Evolutionary conservation across 495 filamentous ascomycete species (phyloP).

Genomic region (Copromyces sp.): DNA sequence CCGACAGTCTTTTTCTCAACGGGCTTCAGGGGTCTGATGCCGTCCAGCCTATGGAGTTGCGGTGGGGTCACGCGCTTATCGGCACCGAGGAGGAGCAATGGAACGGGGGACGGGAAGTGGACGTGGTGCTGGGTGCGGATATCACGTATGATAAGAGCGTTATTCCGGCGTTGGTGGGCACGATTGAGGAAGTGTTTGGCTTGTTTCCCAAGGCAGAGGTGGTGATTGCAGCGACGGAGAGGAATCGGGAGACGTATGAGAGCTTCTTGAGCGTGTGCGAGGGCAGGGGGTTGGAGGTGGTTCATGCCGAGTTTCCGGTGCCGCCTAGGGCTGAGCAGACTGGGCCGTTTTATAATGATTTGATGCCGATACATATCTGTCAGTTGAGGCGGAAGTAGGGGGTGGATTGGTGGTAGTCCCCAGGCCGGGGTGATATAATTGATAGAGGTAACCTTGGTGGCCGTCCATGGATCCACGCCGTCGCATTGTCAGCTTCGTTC

Average conservation of each 20-base stretch:
- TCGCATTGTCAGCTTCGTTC: not conserved
- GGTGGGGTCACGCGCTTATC: conserved; percentile 49
- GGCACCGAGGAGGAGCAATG: conserved; percentile 34
- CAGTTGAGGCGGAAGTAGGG: conserved; percentile 12
- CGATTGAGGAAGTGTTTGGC: conserved; percentile 30
- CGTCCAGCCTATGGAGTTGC: conserved; percentile 41
- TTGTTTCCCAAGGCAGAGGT: conserved; percentile 28
- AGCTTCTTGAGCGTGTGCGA: conserved; percentile 29
- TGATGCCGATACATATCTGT: conserved; percentile 34
- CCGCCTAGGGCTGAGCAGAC: conserved; percentile 24
- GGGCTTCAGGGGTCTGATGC: conserved; percentile 34
- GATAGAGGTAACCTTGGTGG: not conserved
- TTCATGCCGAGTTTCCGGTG: conserved; percentile 25
- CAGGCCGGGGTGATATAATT: too few relatives aligned
- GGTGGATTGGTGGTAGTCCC: not conserved
- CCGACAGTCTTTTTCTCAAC: conserved; percentile 59
- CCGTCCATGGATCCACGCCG: not conserved
- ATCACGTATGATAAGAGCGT: conserved; percentile 39
- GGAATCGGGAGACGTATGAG: conserved; percentile 37
- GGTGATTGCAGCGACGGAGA: conserved; percentile 38
- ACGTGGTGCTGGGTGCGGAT: conserved; percentile 42
- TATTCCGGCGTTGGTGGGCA: conserved; percentile 35
- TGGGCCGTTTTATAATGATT: conserved; percentile 40
- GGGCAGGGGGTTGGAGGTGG: conserved; percentile 22
- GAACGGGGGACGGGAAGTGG: conserved; percentile 33